These are phyloP conservation scores for Trichoderma arundinaceum DNA, from an alignment of 2,329 filamentous ascomycete genomes.

Conservation along the genomic window DNA sequence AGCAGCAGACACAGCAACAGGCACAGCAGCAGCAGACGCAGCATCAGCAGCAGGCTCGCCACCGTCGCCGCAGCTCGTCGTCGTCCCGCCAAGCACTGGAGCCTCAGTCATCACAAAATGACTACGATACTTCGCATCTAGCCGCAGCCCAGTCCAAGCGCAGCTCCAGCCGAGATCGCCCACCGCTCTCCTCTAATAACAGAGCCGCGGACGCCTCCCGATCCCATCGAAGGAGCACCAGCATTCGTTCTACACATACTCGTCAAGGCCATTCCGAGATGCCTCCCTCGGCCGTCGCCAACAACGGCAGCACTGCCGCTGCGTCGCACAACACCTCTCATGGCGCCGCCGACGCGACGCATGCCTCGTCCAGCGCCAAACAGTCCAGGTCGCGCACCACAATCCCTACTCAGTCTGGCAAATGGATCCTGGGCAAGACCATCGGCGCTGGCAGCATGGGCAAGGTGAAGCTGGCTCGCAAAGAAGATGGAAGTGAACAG, in stretches of 20 bases:
- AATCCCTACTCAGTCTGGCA: slow-evolving; percentile 86
- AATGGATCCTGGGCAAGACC: slow-evolving; percentile 95
- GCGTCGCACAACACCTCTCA: slow-evolving; percentile 54
- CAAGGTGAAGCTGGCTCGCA: slow-evolving; percentile 94
- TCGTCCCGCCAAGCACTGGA: slow-evolving; percentile 53
- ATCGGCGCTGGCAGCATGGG: slow-evolving; percentile 98
- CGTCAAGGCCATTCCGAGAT: slow-evolving; percentile 51
- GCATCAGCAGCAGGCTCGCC: slow-evolving; percentile 42
- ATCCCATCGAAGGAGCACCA: slow-evolving; percentile 57
- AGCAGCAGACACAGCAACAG: slow-evolving; percentile 7
- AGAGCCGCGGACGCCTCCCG: slow-evolving; percentile 47
- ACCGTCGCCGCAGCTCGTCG: slow-evolving; percentile 50
- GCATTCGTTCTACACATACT: slow-evolving; percentile 54
- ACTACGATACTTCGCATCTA: slow-evolving; percentile 75
- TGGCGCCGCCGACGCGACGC: slow-evolving; percentile 45
- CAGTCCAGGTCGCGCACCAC: slow-evolving; percentile 72
- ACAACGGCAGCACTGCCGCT: slow-evolving; percentile 60
- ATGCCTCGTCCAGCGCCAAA: slow-evolving; percentile 50
- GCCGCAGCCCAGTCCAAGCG: slow-evolving; percentile 64
- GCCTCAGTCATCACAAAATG: slow-evolving; percentile 61
- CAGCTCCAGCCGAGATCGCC: slow-evolving; percentile 68
- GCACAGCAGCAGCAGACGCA: slow-evolving; percentile 33
- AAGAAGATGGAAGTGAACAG: slow-evolving; percentile 89
- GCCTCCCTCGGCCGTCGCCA: slow-evolving; percentile 57
- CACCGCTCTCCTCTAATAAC: slow-evolving; percentile 49